phyloP scores from a whole-genome alignment of 2,329 filamentous ascomycete genomes.

The Lachnellula suecica region DNA sequence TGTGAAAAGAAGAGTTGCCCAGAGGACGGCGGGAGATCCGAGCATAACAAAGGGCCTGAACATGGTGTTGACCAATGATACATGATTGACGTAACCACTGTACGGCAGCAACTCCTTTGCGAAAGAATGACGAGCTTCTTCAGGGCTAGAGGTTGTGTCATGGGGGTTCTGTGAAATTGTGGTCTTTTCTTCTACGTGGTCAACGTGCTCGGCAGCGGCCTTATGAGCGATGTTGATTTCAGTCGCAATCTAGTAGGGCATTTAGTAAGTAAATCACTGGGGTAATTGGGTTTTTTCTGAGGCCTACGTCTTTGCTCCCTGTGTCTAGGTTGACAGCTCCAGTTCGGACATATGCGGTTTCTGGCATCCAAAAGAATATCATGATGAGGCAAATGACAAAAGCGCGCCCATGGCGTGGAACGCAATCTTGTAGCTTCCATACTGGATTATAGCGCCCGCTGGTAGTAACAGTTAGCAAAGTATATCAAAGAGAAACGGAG shows the following conservation, averaged over 20 bases:
- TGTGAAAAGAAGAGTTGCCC: slow-evolving; percentile 40
- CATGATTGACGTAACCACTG: slow-evolving; percentile 38
- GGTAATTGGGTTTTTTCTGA: neutral
- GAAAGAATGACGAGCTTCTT: slow-evolving; percentile 27
- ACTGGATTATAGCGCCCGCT: slow-evolving; percentile 40
- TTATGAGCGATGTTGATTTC: slow-evolving; percentile 21
- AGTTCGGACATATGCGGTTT: neutral
- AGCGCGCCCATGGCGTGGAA: slow-evolving; percentile 26
- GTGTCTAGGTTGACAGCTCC: neutral
- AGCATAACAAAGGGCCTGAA: slow-evolving; percentile 31
- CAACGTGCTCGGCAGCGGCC: slow-evolving; percentile 23
- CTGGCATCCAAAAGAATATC: neutral
- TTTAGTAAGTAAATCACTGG: neutral
- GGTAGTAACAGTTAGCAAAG: neutral
- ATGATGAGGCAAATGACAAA: neutral
- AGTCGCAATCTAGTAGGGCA: slow-evolving; percentile 8
- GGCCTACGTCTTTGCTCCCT: neutral
- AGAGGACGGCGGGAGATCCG: slow-evolving; percentile 35
- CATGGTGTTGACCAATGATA: slow-evolving; percentile 31
- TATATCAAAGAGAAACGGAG: neutral
- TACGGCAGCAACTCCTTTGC: slow-evolving; percentile 34
- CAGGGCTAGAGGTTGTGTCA: slow-evolving; percentile 6
- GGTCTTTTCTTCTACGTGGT: slow-evolving; percentile 19
- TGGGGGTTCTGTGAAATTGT: neutral
- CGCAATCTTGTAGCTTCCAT: slow-evolving; percentile 33